Evolutionary conservation across 495 filamentous ascomycete genomes (phyloP).

Genomic region (Penicillium arizonense): DNA sequence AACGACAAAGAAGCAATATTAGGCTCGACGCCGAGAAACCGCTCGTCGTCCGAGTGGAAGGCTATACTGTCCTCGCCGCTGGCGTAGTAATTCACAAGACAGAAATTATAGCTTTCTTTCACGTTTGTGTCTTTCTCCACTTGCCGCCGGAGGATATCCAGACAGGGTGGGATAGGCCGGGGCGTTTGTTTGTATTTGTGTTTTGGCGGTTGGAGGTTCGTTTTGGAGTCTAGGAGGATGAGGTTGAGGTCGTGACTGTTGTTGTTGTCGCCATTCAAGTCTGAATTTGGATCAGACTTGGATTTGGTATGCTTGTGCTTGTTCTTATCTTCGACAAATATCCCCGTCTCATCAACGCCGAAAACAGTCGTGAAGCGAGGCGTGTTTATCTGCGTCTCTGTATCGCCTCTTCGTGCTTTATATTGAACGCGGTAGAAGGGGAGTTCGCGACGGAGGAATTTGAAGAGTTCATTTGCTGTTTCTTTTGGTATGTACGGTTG

Average conservation of each 20-base stretch:
- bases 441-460: constrained; percentile 59
- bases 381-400: constrained; percentile 61
- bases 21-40: constrained; percentile 64
- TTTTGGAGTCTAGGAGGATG: constrained; percentile 33
- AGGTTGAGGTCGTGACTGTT: constrained; percentile 18
- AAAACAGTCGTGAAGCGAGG: constrained; percentile 73
- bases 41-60: constrained; percentile 75
- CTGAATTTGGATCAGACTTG: background rate
- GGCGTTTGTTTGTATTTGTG: constrained; percentile 57
- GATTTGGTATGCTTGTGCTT: constrained; percentile 7
- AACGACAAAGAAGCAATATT: constrained; percentile 71
- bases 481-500: constrained; percentile 58
- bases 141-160: constrained; percentile 52
- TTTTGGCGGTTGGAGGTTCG: constrained; percentile 36
- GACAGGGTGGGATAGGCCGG: constrained; percentile 64
- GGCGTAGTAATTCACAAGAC: constrained; percentile 75
- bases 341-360: constrained; percentile 61
- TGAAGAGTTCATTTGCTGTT: constrained; percentile 57
- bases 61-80: constrained; percentile 66
- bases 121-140: constrained; percentile 52
- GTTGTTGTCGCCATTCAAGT: background rate
- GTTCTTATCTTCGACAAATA: constrained; percentile 21
- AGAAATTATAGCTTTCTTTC: constrained; percentile 64
- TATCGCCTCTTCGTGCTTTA: constrained; percentile 56
- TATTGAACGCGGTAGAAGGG: constrained; percentile 76